These are phyloP conservation scores for Beauveria pseudobassiana DNA, from an alignment of 2,329 filamentous ascomycete species.

Conservation along the genomic window DNA sequence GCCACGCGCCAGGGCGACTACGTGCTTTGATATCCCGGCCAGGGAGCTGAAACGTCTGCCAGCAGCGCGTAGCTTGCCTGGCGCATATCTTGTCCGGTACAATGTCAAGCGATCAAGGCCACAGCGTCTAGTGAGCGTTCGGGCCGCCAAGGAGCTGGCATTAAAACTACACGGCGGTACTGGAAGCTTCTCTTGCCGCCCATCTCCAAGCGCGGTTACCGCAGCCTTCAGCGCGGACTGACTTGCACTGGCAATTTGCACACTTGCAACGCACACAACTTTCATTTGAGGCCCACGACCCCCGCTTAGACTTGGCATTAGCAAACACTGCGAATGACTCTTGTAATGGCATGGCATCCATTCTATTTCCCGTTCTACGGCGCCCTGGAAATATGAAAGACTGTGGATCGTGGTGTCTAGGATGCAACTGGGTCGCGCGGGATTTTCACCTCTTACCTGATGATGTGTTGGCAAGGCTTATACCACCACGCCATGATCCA, in stretches of 20 bases:
- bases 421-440: not conserved
- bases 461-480: not conserved
- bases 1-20: conserved; percentile 14
- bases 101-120: conserved; percentile 12
- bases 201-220: not conserved
- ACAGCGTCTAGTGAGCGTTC: conserved; percentile 21
- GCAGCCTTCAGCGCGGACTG: too few species aligned
- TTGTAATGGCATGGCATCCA: not conserved
- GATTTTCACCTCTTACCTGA: not conserved
- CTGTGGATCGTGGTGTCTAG: not conserved
- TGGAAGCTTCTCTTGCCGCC: not conserved
- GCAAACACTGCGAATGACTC: not conserved
- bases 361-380: not conserved
- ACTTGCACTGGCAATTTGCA: not conserved
- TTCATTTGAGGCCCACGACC: not conserved
- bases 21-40: conserved; percentile 19
- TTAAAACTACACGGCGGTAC: conserved; percentile 21
- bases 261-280: not conserved
- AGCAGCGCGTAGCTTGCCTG: conserved; percentile 19
- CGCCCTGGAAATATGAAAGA: not conserved
- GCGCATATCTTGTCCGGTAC: conserved; percentile 15
- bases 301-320: not conserved
- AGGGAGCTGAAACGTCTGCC: conserved; percentile 14
- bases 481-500: not conserved
- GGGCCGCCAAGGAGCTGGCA: conserved; percentile 21